phyloP scores from a whole-genome alignment of 139 green algal species.

The Haematococcus lacustris region DNA sequence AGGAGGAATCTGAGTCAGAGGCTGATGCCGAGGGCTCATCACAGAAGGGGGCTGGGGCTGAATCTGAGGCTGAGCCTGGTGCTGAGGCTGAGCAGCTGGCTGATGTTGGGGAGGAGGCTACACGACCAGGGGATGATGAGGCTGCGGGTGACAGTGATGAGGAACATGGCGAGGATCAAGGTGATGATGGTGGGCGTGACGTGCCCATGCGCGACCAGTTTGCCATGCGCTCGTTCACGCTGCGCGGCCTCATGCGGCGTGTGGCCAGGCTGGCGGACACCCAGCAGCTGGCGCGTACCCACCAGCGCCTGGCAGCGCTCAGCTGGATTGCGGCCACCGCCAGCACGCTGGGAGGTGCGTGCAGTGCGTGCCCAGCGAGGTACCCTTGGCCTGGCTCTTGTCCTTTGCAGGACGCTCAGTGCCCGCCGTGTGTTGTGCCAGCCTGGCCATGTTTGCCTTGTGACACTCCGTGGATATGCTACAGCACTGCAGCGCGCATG shows the following conservation, averaged over 20 bases:
- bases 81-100: not conserved
- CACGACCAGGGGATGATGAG: not conserved
- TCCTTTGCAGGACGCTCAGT: too few species aligned
- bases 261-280: conserved; percentile 67
- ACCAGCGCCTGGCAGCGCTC: conserved; percentile 59
- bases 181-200: conserved; percentile 6
- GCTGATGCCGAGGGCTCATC: too few species aligned
- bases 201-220: conserved; percentile 10
- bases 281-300: conserved; percentile 22
- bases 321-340: conserved; percentile 68
- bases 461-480: too few species aligned
- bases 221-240: conserved; percentile 25
- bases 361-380: too few species aligned
- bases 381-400: too few species aligned
- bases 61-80: too few species aligned
- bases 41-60: too few species aligned
- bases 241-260: conserved; percentile 56
- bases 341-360: conserved; percentile 35
- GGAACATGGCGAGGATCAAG: conserved; percentile 5
- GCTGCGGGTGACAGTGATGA: conserved; percentile 6
- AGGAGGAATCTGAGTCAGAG: too few species aligned
- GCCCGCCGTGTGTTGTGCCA: too few species aligned
- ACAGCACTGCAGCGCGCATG: too few species aligned
- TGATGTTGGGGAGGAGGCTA: not conserved
- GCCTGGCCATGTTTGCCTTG: too few species aligned